Conservation (phyloP, 345 rosid species). For the Gossypium anomalum region DNA sequence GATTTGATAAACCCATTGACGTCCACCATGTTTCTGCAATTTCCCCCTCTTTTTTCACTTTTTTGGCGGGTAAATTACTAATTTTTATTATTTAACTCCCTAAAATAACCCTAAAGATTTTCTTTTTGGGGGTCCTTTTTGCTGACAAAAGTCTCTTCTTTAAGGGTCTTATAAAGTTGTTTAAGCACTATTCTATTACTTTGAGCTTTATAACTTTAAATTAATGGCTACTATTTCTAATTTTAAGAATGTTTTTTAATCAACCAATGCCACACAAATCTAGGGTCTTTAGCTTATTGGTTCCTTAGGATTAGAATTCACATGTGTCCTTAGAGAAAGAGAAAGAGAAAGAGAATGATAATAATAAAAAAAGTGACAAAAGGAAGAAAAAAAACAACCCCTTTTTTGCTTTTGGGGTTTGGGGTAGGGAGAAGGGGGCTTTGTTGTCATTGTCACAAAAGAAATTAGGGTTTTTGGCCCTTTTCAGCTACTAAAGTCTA, state of each 20-base stretch:
- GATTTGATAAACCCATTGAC: constrained; percentile 3
- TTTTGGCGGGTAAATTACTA: not conserved
- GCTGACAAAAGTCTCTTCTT: not conserved
- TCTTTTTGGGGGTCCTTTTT: not conserved
- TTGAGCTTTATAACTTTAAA: not conserved
- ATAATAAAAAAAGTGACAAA: constrained; percentile 18
- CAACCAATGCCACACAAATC: not conserved
- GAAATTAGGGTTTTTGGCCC: constrained; percentile 25
- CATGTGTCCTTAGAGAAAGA: not conserved
- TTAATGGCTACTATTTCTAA: not conserved
- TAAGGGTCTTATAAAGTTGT: not conserved
- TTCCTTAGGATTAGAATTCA: not conserved
- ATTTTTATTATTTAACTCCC: not conserved
- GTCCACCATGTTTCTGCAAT: not conserved
- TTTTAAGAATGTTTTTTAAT: not conserved
- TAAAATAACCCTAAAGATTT: not conserved
- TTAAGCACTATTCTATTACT: not conserved
- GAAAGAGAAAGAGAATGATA: not conserved
- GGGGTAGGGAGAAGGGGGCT: constrained; percentile 1
- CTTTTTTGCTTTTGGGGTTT: not conserved
- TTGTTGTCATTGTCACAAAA: constrained; percentile 33
- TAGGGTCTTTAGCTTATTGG: not conserved
- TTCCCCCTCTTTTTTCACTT: not conserved
- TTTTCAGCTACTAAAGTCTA: constrained; percentile 19
- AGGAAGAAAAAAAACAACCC: not conserved